A percentile compares a stretch with the other conserved stretches of the same genome.
phyloP scores from a whole-genome alignment of 2,329 filamentous ascomycete genomes.

The Alternaria sp. region DNA sequence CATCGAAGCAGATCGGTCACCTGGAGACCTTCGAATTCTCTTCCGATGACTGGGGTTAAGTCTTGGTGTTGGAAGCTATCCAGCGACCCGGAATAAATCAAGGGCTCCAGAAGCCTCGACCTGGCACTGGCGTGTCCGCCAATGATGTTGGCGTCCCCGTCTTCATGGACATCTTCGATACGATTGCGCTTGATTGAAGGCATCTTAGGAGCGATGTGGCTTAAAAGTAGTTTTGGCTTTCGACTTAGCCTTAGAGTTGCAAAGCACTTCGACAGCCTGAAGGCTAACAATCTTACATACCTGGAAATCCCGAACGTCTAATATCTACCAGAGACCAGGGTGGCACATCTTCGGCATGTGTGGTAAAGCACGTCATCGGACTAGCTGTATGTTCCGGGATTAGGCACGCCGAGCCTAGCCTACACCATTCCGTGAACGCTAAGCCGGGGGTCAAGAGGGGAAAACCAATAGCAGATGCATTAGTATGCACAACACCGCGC shows the following conservation, averaged over 20 bases:
- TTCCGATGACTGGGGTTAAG: constrained; percentile 62
- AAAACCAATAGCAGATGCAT: constrained; percentile 11
- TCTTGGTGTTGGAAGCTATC: constrained; percentile 48
- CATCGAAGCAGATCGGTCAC: constrained; percentile 43
- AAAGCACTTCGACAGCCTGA: background rate
- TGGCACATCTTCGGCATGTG: background rate
- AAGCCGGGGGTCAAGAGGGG: background rate
- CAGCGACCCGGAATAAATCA: constrained; percentile 36
- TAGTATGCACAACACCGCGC: constrained; percentile 9
- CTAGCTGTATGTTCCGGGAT: constrained; percentile 11
- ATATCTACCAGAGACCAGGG: constrained; percentile 1
- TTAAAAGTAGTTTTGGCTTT: background rate
- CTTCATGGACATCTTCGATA: constrained; percentile 16
- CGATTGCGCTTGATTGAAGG: constrained; percentile 32
- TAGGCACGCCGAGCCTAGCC: constrained; percentile 7
- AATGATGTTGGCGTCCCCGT: constrained; percentile 19
- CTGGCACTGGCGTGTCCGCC: constrained; percentile 36
- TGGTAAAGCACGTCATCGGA: constrained; percentile 19
- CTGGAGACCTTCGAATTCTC: constrained; percentile 55
- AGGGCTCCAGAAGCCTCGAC: constrained; percentile 31
- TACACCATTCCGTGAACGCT: constrained; percentile 6
- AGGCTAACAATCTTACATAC: background rate
- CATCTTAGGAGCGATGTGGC: constrained; percentile 21
- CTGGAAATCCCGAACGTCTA: constrained; percentile 9
- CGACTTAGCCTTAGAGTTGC: background rate